Evolutionary conservation across 257 asterid genomes (phyloP).

Genomic region (Solanum lycopersicoides): DNA sequence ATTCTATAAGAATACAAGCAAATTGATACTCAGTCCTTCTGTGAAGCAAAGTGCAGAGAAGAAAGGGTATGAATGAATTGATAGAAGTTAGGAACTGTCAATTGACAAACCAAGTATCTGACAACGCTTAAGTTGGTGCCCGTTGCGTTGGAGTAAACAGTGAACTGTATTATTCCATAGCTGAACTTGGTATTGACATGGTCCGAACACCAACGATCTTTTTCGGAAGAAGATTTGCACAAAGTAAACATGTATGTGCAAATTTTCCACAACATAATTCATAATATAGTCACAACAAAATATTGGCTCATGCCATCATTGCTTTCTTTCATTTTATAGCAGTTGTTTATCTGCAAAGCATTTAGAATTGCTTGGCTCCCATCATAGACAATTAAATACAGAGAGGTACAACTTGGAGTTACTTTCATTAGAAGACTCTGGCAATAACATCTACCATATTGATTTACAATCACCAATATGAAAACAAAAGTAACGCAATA

Average conservation of each 20-base stretch:
- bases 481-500: too few species aligned
- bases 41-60: too few species aligned
- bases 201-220: background rate
- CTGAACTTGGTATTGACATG: too few species aligned
- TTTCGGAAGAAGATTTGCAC: background rate
- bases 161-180: too few species aligned
- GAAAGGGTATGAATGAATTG: too few species aligned
- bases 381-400: constrained; percentile 5
- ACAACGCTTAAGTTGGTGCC: background rate
- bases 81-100: too few species aligned
- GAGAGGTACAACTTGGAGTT: background rate
- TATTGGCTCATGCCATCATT: background rate
- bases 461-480: background rate
- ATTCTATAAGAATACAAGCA: too few species aligned
- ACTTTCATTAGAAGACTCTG: background rate
- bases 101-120: too few species aligned
- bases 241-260: background rate
- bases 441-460: background rate
- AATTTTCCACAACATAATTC: background rate
- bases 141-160: background rate
- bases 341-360: background rate
- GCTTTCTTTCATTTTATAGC: background rate
- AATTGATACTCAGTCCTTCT: too few species aligned
- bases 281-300: background rate
- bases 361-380: background rate